These are phyloP conservation scores for Pneumocystis carinii DNA, from an alignment of 1,139 yeast genomes.

Conservation along the genomic window DNA sequence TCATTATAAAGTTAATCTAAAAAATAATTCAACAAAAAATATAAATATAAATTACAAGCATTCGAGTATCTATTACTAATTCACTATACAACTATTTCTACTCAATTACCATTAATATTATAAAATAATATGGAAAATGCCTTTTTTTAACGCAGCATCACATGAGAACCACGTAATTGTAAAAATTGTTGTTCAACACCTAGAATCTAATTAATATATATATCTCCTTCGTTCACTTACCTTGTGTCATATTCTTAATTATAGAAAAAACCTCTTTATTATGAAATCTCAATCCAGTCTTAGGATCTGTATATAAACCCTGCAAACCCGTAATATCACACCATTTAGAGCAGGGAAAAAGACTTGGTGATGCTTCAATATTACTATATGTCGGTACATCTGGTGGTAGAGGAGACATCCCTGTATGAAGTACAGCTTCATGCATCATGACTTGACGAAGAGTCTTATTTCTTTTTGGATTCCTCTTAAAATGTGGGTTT, in stretches of 20 bases:
- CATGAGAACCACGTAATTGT: not conserved
- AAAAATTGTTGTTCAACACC: not conserved
- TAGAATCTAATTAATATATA: not conserved
- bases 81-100: not conserved
- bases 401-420: constrained; percentile 5
- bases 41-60: too few species aligned
- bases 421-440: constrained; percentile 28
- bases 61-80: too few species aligned
- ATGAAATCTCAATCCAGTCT: constrained; percentile 63
- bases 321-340: constrained; percentile 90
- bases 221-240: not conserved
- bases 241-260: constrained; percentile 41
- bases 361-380: constrained; percentile 75
- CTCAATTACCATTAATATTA: not conserved
- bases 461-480: constrained; percentile 46
- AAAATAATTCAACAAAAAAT: too few species aligned
- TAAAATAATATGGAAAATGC: not conserved
- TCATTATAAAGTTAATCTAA: too few species aligned
- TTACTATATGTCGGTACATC: constrained; percentile 34
- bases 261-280: constrained; percentile 76
- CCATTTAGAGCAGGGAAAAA: constrained; percentile 65
- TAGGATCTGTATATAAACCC: constrained; percentile 61
- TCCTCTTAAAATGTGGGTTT: constrained; percentile 9
- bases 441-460: constrained; percentile 61
- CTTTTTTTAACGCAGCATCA: not conserved